These are phyloP conservation scores for Aspergillus costaricaensis DNA, from an alignment of 2,329 filamentous ascomycete genomes.

Conservation along the genomic window DNA sequence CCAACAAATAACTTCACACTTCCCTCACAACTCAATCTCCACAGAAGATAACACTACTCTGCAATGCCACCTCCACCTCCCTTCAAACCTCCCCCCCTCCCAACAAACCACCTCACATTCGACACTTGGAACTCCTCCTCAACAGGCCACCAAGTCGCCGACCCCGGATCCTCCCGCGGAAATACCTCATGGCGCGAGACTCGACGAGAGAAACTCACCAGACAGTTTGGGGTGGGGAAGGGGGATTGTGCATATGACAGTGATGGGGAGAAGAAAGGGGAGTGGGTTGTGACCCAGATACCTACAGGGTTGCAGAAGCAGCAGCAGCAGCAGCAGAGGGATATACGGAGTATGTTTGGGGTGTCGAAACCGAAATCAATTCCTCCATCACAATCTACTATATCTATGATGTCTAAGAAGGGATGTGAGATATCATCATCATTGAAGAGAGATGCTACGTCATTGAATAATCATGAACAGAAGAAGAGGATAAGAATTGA, in stretches of 20 bases:
- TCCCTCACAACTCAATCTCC: no score
- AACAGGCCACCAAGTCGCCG: conserved; percentile 76
- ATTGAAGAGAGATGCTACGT: no score
- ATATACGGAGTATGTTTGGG: conserved; percentile 43
- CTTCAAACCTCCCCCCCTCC: conserved; percentile 2
- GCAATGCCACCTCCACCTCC: neutral
- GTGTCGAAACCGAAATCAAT: neutral
- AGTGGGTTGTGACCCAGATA: neutral
- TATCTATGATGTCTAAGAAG: no score
- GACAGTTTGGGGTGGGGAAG: conserved; percentile 67
- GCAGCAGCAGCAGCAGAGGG: conserved; percentile 27
- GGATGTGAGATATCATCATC: no score
- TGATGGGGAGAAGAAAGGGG: neutral
- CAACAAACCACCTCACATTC: conserved; percentile 36
- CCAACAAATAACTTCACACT: no score
- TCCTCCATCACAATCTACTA: no score
- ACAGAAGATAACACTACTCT: neutral
- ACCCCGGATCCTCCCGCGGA: conserved; percentile 54
- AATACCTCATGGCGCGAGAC: conserved; percentile 70
- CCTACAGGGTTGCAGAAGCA: no score
- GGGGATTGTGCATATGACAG: conserved; percentile 59
- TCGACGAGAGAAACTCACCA: conserved; percentile 66
- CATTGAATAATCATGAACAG: neutral
- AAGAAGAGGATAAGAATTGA: conserved; percentile 12
- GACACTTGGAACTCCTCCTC: conserved; percentile 65